Percentiles rank a stretch among this genome's conserved stretches.
phyloP scores from a whole-genome alignment of 176 grass and related monocot species.

The Aegilops longissima region DNA sequence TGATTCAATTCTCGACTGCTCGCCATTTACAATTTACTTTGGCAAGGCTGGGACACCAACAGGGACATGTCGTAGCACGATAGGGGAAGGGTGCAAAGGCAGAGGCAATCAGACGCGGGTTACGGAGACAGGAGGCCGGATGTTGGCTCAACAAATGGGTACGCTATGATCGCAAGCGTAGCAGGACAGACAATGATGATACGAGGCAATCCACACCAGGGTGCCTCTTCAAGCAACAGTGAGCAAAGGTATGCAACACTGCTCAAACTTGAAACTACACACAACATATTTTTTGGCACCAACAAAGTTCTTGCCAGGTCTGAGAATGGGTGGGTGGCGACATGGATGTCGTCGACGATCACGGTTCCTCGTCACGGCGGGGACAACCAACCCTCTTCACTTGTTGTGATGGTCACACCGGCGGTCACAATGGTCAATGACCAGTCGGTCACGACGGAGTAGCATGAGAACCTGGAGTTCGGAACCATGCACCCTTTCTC shows the following conservation, averaged over 20 bases:
- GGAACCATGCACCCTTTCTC: constrained; percentile 47
- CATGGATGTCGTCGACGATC: not conserved
- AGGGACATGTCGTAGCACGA: not conserved
- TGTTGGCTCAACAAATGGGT: not conserved
- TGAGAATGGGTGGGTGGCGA: not conserved
- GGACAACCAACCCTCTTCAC: not conserved
- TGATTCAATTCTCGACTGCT: not conserved
- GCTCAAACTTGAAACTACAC: not conserved
- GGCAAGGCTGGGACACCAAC: constrained; percentile 19
- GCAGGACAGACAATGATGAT: not conserved
- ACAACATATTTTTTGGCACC: not conserved
- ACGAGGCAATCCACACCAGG: not conserved
- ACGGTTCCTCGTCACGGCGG: not conserved
- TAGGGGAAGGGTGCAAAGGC: constrained; percentile 8
- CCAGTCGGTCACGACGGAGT: not conserved
- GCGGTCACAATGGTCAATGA: not conserved
- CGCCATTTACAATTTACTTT: not conserved
- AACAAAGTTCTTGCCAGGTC: not conserved
- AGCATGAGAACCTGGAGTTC: constrained; percentile 17
- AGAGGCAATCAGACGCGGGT: not conserved
- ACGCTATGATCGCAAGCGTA: not conserved
- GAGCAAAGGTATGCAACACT: not conserved
- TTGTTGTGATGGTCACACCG: not conserved
- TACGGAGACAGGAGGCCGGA: not conserved
- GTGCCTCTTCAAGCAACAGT: not conserved